Evolutionary conservation across 2,329 filamentous ascomycete genomes (phyloP), one percentile per base, ranked within the genome.

Genomic region (Xylaria arbuscula): DNA sequence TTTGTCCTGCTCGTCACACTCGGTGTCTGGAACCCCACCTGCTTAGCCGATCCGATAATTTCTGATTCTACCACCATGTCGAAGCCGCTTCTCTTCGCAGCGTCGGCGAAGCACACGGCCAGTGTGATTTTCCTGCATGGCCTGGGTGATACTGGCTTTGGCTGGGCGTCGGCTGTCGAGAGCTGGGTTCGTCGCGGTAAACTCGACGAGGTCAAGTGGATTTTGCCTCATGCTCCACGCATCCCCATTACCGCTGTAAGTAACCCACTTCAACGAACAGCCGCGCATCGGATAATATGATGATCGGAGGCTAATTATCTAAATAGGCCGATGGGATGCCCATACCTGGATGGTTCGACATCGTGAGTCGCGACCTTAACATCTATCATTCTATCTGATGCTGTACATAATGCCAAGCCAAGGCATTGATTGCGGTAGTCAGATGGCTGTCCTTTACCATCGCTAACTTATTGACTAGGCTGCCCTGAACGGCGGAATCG

Each of bases 51-150:
- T 17, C 19, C 57, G 3, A 36, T 58, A 58, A 48, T 56, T 28
- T 67, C 68, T 17, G 56, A 71, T 62, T 50, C 73, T 53, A 56
- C 58, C 50, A 72, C 69, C 56, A 77, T 75, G 72, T 65, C 74
- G 45, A 74, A 70, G 54, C 77, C 77, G 53, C 67, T 79, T n/a
- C 54, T 77, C 17, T 76, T 78, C 69, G 70, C 74, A 34, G 74
- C 77, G 9, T 69, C 70, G 42, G 72, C 73, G 32, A 76, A 89
- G 78, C 96, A 98, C 82, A 98, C 96, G 45, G 94, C 94, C 28
- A 98, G 95, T 2, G 92, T 98, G 76, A 98, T 99, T 76, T 94
- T 98, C 81, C 87, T 93, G 61, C 96, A 99, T 80, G 96, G 96
- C 15, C 85, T 99, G 47, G 96, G 96, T 71, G 96, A 98, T 79